Base-by-base conservation (phyloP, 2,329 filamentous ascomycete genomes). In the Incumbomyces lentus region DNA sequence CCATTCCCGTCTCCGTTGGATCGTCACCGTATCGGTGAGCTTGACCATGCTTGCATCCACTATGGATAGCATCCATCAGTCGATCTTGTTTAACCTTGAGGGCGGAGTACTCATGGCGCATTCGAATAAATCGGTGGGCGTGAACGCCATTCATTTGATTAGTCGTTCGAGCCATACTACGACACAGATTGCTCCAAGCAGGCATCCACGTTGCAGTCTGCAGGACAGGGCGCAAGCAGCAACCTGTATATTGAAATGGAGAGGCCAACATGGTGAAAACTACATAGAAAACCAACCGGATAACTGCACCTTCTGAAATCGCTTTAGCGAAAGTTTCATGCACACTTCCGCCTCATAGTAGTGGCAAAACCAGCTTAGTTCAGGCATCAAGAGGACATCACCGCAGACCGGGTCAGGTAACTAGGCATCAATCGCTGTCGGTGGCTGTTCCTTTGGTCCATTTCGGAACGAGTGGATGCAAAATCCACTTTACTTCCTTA, bases 1-100 rank as follows among this genome's bases (percentile, higher is more conserved):
- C 75, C 85, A 90, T 90, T 48, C 86, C 86, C 7, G 51, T 56
- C 48, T 56, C 55, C 41, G 52, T 54, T 6, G 48, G 53, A 39
- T 55, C 43, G 19, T 57, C 48, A 37, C 55, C 55, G 50, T 58
- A 58, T 46, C 49, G 47, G 47, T 55, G 53, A 31, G 51, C 54
- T n/a, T 52, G 49, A n/a, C 55, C 55, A 48, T 48, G 57, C 36
- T 58, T 41, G 39, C 54, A 58, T 12, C 52, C 53, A 17, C 37
- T 48, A 34, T 58, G 55, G 12, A 58, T 58, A 7, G 55, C 52
- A n/a, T 52, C 51, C 48, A 57, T 42, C 36, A 58, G 45, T 38
- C 55, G 46, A 4, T 49, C 49, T 44, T 54, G 51, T 17, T 55
- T 58, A n/a, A 58, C 53, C 46, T 57, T 58, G 11, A 56, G 39